Percentiles rank a stretch among this genome's conserved stretches.
Conservation (phyloP, 2,329 filamentous ascomycete genomes). For the Sarocladiaceae sp. region DNA sequence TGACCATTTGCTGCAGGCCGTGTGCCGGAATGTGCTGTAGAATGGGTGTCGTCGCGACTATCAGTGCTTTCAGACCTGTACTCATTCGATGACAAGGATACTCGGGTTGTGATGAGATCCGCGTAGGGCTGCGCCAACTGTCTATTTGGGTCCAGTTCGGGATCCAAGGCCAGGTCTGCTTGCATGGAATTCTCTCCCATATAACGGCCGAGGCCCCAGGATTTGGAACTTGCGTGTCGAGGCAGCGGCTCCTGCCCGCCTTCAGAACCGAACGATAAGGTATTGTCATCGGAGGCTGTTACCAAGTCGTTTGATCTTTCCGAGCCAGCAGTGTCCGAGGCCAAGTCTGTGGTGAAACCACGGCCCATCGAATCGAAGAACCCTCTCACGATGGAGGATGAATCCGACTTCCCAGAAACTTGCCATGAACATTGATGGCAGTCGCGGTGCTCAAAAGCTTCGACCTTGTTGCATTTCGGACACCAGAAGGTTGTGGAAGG, state of each 20-base stretch:
- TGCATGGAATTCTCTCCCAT: too few relatives aligned
- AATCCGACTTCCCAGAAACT: conserved; percentile 46
- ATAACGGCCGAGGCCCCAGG: too few relatives aligned
- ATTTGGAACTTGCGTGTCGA: too few relatives aligned
- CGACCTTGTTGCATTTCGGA: conserved; percentile 48
- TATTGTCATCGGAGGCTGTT: background rate
- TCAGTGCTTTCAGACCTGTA: background rate
- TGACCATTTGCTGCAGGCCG: background rate
- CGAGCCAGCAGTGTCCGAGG: background rate
- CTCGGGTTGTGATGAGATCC: background rate
- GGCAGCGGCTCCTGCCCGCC: too few relatives aligned
- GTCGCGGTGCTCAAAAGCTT: conserved; percentile 45
- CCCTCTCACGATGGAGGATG: conserved; percentile 48
- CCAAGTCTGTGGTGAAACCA: background rate
- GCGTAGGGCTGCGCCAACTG: too few relatives aligned
- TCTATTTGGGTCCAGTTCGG: too few relatives aligned
- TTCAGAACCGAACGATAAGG: too few relatives aligned
- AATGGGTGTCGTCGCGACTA: background rate
- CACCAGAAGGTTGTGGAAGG: conserved; percentile 51
- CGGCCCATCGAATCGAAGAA: conserved; percentile 48
- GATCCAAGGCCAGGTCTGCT: too few relatives aligned
- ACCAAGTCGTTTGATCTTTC: background rate
- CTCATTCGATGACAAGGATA: background rate
- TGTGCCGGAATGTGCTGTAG: background rate
- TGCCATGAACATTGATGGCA: conserved; percentile 47